These are phyloP conservation scores for Erysimum cheiranthoides DNA, from an alignment of 345 rosid species.

Conservation along the genomic window DNA sequence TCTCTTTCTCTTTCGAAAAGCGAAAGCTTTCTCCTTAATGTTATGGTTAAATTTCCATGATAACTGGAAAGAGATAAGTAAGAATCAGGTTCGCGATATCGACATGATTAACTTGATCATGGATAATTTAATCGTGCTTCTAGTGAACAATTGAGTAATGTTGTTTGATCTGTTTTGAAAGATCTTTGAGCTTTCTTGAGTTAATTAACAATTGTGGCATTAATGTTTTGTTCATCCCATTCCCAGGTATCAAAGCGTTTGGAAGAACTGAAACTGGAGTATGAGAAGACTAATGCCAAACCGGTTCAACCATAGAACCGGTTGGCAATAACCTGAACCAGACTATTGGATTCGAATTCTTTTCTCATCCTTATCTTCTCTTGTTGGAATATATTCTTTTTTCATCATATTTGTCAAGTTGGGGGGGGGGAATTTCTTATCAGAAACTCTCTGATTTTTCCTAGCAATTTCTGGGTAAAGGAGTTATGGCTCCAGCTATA, in stretches of 20 bases:
- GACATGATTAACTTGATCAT: constrained; percentile 5
- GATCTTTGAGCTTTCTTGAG: constrained; percentile 10
- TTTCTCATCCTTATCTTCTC: constrained; percentile 26
- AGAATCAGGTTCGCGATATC: constrained; percentile 14
- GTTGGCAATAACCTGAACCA: constrained; percentile 11
- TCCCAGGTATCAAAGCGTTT: constrained; percentile 73
- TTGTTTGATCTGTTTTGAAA: neutral
- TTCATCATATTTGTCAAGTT: constrained; percentile 39
- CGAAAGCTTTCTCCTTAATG: neutral
- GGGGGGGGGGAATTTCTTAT: constrained; percentile 35
- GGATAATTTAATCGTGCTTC: neutral
- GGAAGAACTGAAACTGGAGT: constrained; percentile 66
- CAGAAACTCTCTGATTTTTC: constrained; percentile 25
- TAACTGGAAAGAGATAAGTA: constrained; percentile 1
- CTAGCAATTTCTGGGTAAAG: constrained; percentile 29
- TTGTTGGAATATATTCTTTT: constrained; percentile 37
- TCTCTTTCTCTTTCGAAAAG: constrained; percentile 14
- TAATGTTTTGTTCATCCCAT: constrained; percentile 34
- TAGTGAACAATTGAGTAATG: constrained; percentile 1
- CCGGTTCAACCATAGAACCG: constrained; percentile 45
- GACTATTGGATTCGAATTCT: constrained; percentile 11
- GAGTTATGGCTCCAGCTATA: constrained; percentile 23
- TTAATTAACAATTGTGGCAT: neutral
- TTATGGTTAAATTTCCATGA: neutral
- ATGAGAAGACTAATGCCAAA: constrained; percentile 61